These are phyloP conservation scores for Camellia japonica DNA, from an alignment of 148 eudicot species.

Conservation along the genomic window DNA sequence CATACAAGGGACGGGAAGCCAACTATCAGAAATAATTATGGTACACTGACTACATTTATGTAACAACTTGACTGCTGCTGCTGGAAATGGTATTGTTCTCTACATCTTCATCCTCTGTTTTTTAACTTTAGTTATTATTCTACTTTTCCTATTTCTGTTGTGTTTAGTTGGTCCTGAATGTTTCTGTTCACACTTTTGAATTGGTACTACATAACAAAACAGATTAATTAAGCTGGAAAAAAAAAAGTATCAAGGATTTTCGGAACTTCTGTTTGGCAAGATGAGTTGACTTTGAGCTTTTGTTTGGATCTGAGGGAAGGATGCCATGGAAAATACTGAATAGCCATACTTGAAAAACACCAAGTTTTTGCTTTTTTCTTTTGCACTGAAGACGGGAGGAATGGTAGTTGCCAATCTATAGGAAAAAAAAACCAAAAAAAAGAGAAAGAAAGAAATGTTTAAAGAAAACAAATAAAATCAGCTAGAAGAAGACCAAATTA, in stretches of 20 bases:
- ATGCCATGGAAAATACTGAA: neutral
- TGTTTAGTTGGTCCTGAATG: neutral
- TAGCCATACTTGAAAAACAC: neutral
- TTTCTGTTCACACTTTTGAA: neutral
- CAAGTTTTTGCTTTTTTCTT: too few relatives aligned
- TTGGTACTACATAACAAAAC: neutral
- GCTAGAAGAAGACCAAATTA: too few relatives aligned
- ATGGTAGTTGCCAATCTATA: too few relatives aligned
- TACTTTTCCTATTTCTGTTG: neutral
- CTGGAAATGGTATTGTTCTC: constrained; percentile 23
- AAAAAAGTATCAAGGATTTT: neutral
- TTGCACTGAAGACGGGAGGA: too few relatives aligned
- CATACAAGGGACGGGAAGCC: too few relatives aligned
- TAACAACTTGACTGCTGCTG: neutral
- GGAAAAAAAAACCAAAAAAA: too few relatives aligned
- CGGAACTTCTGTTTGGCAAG: neutral
- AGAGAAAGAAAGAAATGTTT: too few relatives aligned
- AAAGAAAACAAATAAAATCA: too few relatives aligned
- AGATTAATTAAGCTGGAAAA: neutral
- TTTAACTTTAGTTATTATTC: neutral
- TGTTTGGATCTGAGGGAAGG: constrained; percentile 16
- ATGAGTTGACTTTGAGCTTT: constrained; percentile 24
- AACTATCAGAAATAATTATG: too few relatives aligned
- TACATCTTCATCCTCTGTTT: neutral
- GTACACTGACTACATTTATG: too few relatives aligned